Evolutionary conservation across 108 stramenopile genomes (phyloP).

Genomic region (Cylindrotheca closterium): DNA sequence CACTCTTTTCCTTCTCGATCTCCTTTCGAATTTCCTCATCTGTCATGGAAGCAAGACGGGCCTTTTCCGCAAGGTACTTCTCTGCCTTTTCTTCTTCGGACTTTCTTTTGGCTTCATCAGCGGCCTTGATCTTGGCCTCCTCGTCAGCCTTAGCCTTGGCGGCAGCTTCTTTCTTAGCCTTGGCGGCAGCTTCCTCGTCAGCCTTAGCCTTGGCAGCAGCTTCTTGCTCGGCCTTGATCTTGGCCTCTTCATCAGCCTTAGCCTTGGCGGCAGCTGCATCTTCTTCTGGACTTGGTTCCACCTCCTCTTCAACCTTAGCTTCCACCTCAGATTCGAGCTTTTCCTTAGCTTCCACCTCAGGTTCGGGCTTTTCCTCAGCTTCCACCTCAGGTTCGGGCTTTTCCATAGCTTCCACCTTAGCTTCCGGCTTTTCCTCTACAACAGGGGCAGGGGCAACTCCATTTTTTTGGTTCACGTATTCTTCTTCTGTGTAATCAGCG

Average conservation of each 20-base stretch:
- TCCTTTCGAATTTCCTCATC: constrained; percentile 35
- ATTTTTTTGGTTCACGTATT: constrained; percentile 45
- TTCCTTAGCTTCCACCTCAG: constrained; percentile 12
- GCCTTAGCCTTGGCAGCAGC: constrained; percentile 12
- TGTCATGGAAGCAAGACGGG: constrained; percentile 27
- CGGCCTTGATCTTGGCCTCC: constrained; percentile 13
- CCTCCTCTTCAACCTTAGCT: constrained; percentile 33
- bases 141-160: constrained; percentile 24
- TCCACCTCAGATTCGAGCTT: constrained; percentile 6
- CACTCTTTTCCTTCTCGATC: constrained; percentile 33
- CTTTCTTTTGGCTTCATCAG: constrained; percentile 15
- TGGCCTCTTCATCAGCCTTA: constrained; percentile 24
- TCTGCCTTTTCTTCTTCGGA: constrained; percentile 24
- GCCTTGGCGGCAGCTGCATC: constrained; percentile 33
- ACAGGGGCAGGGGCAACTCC: constrained; percentile 1
- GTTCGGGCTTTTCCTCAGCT: neutral
- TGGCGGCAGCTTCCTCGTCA: constrained; percentile 28
- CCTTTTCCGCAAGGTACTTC: constrained; percentile 19
- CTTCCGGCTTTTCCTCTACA: neutral
- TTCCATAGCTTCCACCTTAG: neutral
- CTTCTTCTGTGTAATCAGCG: constrained; percentile 78
- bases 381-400: neutral
- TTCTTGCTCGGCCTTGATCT: constrained; percentile 11
- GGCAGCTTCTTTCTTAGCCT: constrained; percentile 24
- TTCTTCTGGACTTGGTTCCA: constrained; percentile 34